phyloP scores from a whole-genome alignment of 768 basidiomycete species.

The Auricularia sp. region DNA sequence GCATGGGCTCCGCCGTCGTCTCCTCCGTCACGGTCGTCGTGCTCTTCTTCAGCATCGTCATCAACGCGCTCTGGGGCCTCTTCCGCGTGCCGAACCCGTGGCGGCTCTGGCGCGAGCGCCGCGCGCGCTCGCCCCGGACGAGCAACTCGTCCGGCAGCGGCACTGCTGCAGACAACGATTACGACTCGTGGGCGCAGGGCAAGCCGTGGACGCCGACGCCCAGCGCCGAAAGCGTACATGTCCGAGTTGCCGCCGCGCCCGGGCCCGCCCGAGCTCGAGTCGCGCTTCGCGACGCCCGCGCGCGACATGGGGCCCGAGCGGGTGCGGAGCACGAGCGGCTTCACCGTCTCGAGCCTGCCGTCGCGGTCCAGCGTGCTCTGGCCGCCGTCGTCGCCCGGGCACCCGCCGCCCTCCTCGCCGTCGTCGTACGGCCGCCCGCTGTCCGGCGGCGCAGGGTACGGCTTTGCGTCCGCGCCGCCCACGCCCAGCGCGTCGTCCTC shows the following conservation, averaged over 20 bases:
- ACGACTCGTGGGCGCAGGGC: not conserved
- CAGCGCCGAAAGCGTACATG: not conserved
- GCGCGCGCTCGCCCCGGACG: not conserved
- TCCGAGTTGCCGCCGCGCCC: not conserved
- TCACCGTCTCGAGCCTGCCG: not conserved
- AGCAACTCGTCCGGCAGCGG: not conserved
- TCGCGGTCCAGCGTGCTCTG: not conserved
- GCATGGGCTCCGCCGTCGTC: constrained; percentile 61
- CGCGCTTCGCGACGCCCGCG: not conserved
- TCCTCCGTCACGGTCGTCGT: constrained; percentile 63
- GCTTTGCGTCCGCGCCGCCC: not conserved
- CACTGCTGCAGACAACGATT: not conserved
- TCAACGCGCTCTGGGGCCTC: constrained; percentile 26
- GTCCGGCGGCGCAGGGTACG: not conserved
- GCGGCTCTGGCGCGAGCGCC: not conserved
- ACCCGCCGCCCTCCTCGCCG: not conserved
- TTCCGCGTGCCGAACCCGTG: not conserved
- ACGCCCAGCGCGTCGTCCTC: not conserved
- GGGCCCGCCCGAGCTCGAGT: not conserved
- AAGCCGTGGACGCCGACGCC: not conserved
- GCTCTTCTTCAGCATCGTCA: constrained; percentile 54
- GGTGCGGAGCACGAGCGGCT: not conserved
- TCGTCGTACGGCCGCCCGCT: not conserved
- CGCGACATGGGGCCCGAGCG: not conserved
- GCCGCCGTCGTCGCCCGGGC: not conserved